These are phyloP conservation scores for Hymenoscyphus occultus DNA, from an alignment of 2,329 filamentous ascomycete species.

Conservation along the genomic window DNA sequence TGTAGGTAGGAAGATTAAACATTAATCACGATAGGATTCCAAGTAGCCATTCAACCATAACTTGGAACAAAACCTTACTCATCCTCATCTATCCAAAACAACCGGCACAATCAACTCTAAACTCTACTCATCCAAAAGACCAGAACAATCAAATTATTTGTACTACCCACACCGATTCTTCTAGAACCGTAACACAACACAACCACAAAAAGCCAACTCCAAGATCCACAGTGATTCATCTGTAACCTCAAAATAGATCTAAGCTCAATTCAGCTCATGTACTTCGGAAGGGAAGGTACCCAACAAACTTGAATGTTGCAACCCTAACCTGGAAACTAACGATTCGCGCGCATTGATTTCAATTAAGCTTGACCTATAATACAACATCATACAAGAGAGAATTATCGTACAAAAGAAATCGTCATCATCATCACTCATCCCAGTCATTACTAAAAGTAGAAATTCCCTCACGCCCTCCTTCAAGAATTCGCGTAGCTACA, in stretches of 20 bases:
- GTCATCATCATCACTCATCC: neutral
- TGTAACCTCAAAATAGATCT: neutral
- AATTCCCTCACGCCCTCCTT: neutral
- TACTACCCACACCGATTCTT: neutral
- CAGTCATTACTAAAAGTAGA: conserved; percentile 2
- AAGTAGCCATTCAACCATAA: too few relatives aligned
- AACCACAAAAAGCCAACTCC: neutral
- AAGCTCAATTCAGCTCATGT: neutral
- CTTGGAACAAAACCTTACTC: too few relatives aligned
- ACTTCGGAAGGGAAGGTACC: neutral
- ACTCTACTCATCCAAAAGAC: too few relatives aligned
- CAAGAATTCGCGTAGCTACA: neutral
- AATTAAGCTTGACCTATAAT: conserved; percentile 10
- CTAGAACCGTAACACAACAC: neutral
- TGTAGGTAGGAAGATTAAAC: too few relatives aligned
- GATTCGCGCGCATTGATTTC: neutral
- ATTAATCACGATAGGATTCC: too few relatives aligned
- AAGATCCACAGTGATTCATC: neutral
- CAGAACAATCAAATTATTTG: too few relatives aligned
- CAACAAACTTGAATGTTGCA: neutral
- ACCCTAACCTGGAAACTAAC: neutral
- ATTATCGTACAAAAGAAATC: neutral
- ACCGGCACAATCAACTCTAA: too few relatives aligned
- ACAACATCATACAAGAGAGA: neutral
- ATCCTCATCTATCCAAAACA: too few relatives aligned